Percentiles rank a stretch among this genome's conserved stretches.
Evolutionary conservation across 2,329 filamentous ascomycete genomes (phyloP).

Genomic region (Paecilomyces sp.): DNA sequence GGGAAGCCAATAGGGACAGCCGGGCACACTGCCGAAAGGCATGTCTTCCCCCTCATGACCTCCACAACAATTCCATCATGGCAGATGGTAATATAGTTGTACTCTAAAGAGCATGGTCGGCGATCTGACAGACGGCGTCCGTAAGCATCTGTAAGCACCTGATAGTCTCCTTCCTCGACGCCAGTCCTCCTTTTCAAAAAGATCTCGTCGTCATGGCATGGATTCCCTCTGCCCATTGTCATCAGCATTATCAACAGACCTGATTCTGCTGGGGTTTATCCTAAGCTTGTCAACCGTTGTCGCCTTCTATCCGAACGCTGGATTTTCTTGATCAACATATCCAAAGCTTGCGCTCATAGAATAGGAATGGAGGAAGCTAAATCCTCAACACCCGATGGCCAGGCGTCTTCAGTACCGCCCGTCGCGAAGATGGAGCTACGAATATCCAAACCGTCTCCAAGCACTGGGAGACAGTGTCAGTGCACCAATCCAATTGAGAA

Average conservation of each 20-base stretch:
- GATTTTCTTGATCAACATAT: background rate
- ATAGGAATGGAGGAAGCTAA: background rate
- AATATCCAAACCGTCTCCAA: background rate
- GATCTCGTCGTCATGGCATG: background rate
- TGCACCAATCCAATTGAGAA: background rate
- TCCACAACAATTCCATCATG: background rate
- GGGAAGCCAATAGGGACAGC: background rate
- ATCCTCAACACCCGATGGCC: background rate
- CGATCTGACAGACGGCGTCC: background rate
- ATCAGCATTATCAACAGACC: background rate
- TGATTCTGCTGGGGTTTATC: background rate
- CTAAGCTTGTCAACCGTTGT: background rate
- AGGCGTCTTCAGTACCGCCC: background rate
- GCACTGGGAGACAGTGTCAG: background rate
- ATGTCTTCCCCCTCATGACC: background rate
- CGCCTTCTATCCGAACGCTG: background rate
- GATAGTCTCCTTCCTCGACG: background rate
- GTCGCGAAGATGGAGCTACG: background rate
- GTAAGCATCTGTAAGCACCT: background rate
- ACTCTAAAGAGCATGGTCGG: background rate
- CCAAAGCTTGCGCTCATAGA: background rate
- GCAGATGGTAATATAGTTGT: background rate
- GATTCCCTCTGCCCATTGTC: background rate
- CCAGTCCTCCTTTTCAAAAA: background rate
- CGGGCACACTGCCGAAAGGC: background rate